Percentiles rank a stretch among this genome's conserved stretches.
Evolutionary conservation across 768 basidiomycete species (phyloP).

Genomic region (Thelephora aurantiotincta): DNA sequence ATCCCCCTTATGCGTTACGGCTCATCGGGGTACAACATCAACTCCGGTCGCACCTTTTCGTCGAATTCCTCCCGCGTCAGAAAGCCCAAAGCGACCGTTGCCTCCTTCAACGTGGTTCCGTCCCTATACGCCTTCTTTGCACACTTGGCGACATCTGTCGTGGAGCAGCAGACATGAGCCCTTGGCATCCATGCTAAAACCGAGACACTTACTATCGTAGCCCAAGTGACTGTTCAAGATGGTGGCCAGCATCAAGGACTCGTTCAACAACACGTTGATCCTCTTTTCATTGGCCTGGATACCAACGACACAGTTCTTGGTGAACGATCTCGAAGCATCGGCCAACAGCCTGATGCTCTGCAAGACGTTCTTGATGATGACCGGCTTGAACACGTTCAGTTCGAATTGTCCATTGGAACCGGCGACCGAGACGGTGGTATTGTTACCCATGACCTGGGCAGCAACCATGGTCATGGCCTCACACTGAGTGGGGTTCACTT

Average conservation of each 20-base stretch:
- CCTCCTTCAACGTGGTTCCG: slow-evolving; percentile 91
- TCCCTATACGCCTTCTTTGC: slow-evolving; percentile 99
- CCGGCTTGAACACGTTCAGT: slow-evolving; percentile 99
- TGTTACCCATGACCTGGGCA: slow-evolving; percentile 97
- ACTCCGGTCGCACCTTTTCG: slow-evolving; percentile 79
- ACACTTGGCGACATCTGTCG: slow-evolving; percentile 86
- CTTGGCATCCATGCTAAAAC: background rate
- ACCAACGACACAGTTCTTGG: slow-evolving; percentile 92
- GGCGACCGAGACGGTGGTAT: slow-evolving; percentile 83
- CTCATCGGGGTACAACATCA: slow-evolving; percentile 74
- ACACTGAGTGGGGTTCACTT: slow-evolving; percentile 99
- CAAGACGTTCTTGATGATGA: slow-evolving; percentile 94
- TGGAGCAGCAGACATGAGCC: slow-evolving; percentile 4
- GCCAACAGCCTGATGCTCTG: slow-evolving; percentile 89
- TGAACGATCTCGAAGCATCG: slow-evolving; percentile 89
- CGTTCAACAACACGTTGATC: slow-evolving; percentile 78
- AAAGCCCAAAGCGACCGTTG: slow-evolving; percentile 78
- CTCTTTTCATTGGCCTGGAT: slow-evolving; percentile 94
- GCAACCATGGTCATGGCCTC: slow-evolving; percentile 99
- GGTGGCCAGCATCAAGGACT: slow-evolving; percentile 96
- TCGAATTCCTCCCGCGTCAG: slow-evolving; percentile 89
- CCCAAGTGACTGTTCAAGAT: slow-evolving; percentile 93
- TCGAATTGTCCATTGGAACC: slow-evolving; percentile 96
- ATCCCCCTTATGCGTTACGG: slow-evolving; percentile 12
- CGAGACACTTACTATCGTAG: slow-evolving; percentile 72